Base-by-base conservation (phyloP, 371 early-diverging fungal species). In the Phascolomyces articulosus region DNA sequence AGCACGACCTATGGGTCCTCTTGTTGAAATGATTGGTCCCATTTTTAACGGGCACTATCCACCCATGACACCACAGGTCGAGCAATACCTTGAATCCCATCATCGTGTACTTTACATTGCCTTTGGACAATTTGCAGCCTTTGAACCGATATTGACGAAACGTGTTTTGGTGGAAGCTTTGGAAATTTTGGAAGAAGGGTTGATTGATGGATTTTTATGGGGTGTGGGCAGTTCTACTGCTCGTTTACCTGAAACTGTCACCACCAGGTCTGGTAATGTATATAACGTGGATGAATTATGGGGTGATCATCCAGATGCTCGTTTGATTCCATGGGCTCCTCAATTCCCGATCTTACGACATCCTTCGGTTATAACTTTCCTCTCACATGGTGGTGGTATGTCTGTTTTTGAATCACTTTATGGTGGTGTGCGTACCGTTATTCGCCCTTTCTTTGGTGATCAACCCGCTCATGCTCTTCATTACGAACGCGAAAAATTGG, bases 341-440 rank as follows among this genome's bases (percentile, higher is more conserved):
- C 83, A 83, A 61, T 58, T 64, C 41, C 76, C 78, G 3, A 68
- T 83, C 23, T 63, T 82, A 0, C 55, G 64, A 8, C 83, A 82
- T 67, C 60, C 67, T 3, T 65, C 73, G 2, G 69, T 71, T 1
- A 60, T 58, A 2, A n/a, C 78, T 16, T 82, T 82, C 59, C 55
- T 82, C 4, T 70, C 75, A 0, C 83, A 82, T 62, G 76, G 83
- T 51, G 83, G 80, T 40, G 64, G 73, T 3, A 72, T 70, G 28
- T 76, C 77, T 0, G 23, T 74, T 3, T 66, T 70, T 40, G 83
- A 82, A 64, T 61, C 70, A 0, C 53, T 76, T 10, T 76, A 66
- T 40, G 64, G 69, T 48, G 74, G 76, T 0, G 68, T 64, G 15
- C 74, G 69, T 2, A 58, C 78, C 20, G 47, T 76, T 4, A 58